A percentile compares a stretch with the other conserved stretches of the same genome.
Conservation (phyloP, 1,284 basidiomycete species). For the Pseudozyma hubeiensis region DNA sequence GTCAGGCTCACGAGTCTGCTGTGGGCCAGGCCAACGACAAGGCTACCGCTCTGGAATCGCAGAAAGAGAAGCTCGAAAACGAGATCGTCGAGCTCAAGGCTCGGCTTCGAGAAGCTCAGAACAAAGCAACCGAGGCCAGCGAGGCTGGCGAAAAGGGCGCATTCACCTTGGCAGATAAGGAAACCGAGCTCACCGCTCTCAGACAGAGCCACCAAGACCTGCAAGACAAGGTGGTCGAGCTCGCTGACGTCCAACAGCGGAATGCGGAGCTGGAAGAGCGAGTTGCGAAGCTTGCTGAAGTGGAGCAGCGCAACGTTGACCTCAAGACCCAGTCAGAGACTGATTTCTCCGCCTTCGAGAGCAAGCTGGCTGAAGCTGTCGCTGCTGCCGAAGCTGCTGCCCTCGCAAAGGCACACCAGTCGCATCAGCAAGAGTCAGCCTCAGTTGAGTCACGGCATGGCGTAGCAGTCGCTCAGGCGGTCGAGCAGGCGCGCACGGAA, state of each 20-base stretch:
- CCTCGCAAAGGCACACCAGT: constrained; percentile 21
- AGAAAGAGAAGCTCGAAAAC: constrained; percentile 27
- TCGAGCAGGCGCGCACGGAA: constrained; percentile 28
- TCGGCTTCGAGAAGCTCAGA: constrained; percentile 24
- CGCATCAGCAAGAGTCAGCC: constrained; percentile 16
- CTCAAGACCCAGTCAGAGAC: constrained; percentile 21
- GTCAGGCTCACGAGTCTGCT: constrained; percentile 27
- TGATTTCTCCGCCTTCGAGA: constrained; percentile 23
- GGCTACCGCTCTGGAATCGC: constrained; percentile 13
- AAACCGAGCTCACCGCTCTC: constrained; percentile 23
- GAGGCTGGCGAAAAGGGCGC: constrained; percentile 24
- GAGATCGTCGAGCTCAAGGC: constrained; percentile 25
- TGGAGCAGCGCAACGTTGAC: constrained; percentile 15
- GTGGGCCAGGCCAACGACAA: constrained; percentile 29
- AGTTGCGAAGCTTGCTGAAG: constrained; percentile 3
- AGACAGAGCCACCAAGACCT: constrained; percentile 17
- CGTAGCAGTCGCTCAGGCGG: constrained; percentile 21
- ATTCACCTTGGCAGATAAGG: constrained; percentile 35
- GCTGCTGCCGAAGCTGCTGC: constrained; percentile 46
- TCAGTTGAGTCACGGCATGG: constrained; percentile 11
- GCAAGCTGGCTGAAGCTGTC: constrained; percentile 42
- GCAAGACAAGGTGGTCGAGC: constrained; percentile 16
- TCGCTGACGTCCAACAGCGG: constrained; percentile 5
- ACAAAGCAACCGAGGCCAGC: constrained; percentile 24
- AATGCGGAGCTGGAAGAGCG: constrained; percentile 26